phyloP scores from a whole-genome alignment of 768 basidiomycete genomes.

The Russula griseocarnosa region DNA sequence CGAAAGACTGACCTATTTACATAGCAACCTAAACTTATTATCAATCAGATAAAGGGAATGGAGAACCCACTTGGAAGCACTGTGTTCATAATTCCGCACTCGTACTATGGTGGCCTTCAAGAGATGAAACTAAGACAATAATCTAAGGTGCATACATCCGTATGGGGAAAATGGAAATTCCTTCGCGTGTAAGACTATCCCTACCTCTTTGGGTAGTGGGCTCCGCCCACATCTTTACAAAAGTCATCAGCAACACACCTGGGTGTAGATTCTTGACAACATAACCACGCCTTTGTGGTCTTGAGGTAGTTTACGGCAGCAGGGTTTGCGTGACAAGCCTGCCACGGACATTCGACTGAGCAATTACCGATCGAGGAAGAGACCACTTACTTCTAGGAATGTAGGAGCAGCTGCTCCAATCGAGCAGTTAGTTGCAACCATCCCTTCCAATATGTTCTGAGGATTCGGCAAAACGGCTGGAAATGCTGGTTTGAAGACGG shows the following conservation, averaged over 20 bases:
- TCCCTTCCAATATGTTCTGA: slow-evolving; percentile 32
- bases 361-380: neutral
- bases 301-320: slow-evolving; percentile 28
- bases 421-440: slow-evolving; percentile 29
- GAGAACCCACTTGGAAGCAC: slow-evolving; percentile 27
- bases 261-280: neutral
- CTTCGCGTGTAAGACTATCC: slow-evolving; percentile 30
- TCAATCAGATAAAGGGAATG: neutral
- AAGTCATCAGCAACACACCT: neutral
- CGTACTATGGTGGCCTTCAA: slow-evolving; percentile 23
- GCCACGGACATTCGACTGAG: neutral
- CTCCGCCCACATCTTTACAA: slow-evolving; percentile 34
- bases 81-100: slow-evolving; percentile 29
- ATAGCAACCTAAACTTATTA: neutral
- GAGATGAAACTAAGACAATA: neutral
- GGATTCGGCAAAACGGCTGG: slow-evolving; percentile 35
- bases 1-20: slow-evolving; percentile 19
- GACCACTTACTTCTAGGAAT: slow-evolving; percentile 35
- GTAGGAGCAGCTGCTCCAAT: slow-evolving; percentile 34
- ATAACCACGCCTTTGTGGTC: slow-evolving; percentile 29
- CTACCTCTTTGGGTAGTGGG: slow-evolving; percentile 30
- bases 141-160: slow-evolving; percentile 26
- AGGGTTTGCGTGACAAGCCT: slow-evolving; percentile 31
- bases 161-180: slow-evolving; percentile 30
- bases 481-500: slow-evolving; percentile 33